Base-by-base conservation (phyloP, 2,329 filamentous ascomycete genomes). In the Bretziella fagacearum region DNA sequence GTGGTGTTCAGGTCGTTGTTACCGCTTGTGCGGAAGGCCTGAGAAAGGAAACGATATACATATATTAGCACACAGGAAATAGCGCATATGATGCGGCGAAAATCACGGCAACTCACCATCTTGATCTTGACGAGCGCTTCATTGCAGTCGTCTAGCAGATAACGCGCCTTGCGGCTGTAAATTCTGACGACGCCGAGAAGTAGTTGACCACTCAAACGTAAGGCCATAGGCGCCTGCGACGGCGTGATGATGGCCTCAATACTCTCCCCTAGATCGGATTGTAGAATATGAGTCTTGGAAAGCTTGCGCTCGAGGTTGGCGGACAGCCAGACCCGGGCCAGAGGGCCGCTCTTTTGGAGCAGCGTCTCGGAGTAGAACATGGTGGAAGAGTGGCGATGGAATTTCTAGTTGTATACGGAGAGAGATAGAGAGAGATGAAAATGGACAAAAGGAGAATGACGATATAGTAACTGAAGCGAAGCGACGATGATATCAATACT, bases 331-430 rank as follows among this genome's bases (percentile, higher is more conserved):
- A 96, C 87, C 60, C 86, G 84, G 65, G 91, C 91, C 70, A 98
- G 67, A 59, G 91, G 89, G 69, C 91, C 91, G 57, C 85, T 94
- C 79, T 94, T 94, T 62, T 87, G 86, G 57, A 98, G 76, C 51
- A 98, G 76, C 47, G 85, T 86, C 69, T 94, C 86, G 46, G 91
- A 94, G 64, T 95, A 96, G 67, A 98, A 98, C 91, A 98, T 98
- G 61, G 59, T 67, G 65, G 48, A 54, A 6, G 3, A 41, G 44
- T 20, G 39, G 23, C 33, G 32, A 39, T 29, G 20, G 13, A 11
- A 5, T 13, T 15, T 10, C 13, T 10, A 33, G 13, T 7, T 39
- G 18, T 22, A 20, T 20, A 39, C 13, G 5, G 20, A 7, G n/a
- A 39, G 17, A 36, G 8, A 36, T n/a, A n/a, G n/a, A n/a, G n/a